Evolutionary conservation across 495 filamentous ascomycete genomes (phyloP).

Genomic region (Penicilliopsis zonata): DNA sequence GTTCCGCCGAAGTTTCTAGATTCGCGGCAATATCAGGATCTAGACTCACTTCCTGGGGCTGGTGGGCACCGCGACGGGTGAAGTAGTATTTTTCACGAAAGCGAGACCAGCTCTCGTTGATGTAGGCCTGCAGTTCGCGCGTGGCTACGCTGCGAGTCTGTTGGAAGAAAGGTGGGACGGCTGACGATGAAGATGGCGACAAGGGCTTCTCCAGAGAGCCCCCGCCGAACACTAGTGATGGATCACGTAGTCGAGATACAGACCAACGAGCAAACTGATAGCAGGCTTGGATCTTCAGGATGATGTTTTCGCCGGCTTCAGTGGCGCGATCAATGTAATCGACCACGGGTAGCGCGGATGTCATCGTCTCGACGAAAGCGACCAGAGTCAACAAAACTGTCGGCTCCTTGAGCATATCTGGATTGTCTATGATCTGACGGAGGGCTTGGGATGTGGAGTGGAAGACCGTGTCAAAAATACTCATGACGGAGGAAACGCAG

Average conservation of each 20-base stretch:
- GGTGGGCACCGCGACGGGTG: constrained; percentile 21
- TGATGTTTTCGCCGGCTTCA: constrained; percentile 7
- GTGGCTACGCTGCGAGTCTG: constrained; percentile 16
- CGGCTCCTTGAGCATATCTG: constrained; percentile 25
- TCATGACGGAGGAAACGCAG: constrained; percentile 30
- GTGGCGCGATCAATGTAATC: constrained; percentile 39
- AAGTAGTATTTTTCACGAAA: constrained; percentile 31
- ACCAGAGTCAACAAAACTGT: constrained; percentile 25
- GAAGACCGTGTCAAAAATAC: constrained; percentile 33
- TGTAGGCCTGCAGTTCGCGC: constrained; percentile 25
- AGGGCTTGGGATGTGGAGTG: constrained; percentile 27
- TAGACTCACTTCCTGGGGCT: constrained; percentile 20
- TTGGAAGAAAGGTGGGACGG: constrained; percentile 11
- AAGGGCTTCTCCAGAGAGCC: not conserved
- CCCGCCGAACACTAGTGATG: not conserved
- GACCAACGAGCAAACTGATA: constrained; percentile 17
- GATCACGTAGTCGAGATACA: constrained; percentile 10
- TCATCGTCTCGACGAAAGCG: constrained; percentile 33
- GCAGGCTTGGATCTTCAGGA: constrained; percentile 20
- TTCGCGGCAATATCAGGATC: constrained; percentile 11
- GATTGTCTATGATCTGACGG: constrained; percentile 13
- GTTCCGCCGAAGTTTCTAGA: constrained; percentile 10
- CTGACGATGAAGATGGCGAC: not conserved
- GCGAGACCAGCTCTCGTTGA: constrained; percentile 24
- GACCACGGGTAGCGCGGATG: constrained; percentile 32